Evolutionary conservation across 2,329 filamentous ascomycete species (phyloP), one percentile per base, ranked within the genome.

Genomic region (Talaromyces atroroseus): DNA sequence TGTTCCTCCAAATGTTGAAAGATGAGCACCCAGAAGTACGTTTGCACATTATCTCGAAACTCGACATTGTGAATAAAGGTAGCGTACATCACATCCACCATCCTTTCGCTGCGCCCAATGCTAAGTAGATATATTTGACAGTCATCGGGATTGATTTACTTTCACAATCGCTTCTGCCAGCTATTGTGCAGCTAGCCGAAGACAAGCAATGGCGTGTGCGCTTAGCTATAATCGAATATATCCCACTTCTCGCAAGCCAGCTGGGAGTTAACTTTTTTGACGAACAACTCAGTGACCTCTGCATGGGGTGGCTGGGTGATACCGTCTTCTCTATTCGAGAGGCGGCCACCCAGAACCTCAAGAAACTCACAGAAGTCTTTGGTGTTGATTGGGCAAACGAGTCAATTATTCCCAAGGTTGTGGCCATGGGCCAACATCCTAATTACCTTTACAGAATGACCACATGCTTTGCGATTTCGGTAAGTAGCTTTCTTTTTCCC

Each of bases 381-480:
- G 94, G 94, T 49, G 92, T 97, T 16, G 91, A 96, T 62, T 99
- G 94, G 94, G 92, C 94, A 45, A 95, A 88, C 73, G 89, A 92
- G 71, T 91, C 92, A 48, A 99, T 99, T 68, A 95, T 99, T 65
- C 94, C 94, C 59, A 97, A 97, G 80, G 94, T 99, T 62, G 94
- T 96, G 82, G 89, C 89, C 38, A 97, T 99, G 94, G 94, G 94
- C 59, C 89, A 90, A 70, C 94, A 99, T 73, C 90, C 92, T 60
- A 99, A 99, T 78, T 99, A 99, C 73, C 87, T 99, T 53, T 99
- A 99, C 82, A 85, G 94, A 72, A 99, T 99, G 94, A 99, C 94
- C 10, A 99, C 94, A n/a, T 97, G 92, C 78, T 99, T 99, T 73
- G 94, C 94, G 60, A 95, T 99, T 64, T 92, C 91, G 66, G 94